Conservation (phyloP, 805 yeast species). For the Saturnispora halmiae region DNA sequence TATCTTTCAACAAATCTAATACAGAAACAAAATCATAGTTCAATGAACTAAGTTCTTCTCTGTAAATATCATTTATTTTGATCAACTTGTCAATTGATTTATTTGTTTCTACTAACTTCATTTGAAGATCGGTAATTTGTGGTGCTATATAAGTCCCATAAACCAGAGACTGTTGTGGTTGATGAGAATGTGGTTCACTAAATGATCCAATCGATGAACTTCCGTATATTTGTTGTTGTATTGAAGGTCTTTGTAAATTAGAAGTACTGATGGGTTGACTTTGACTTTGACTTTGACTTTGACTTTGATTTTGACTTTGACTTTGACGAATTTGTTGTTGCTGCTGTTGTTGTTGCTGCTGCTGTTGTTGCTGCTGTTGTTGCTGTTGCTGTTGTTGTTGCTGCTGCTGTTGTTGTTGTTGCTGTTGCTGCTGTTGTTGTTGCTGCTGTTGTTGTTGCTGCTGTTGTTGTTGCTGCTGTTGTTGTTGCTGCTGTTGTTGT, state of each 20-base stretch:
- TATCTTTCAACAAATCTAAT: conserved; percentile 33
- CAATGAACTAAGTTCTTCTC: conserved; percentile 39
- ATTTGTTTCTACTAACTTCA: conserved; percentile 2
- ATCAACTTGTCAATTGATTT: conserved; percentile 28
- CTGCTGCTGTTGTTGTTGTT: no score
- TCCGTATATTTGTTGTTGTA: no score
- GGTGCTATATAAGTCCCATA: conserved; percentile 1
- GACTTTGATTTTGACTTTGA: no score
- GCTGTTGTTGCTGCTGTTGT: no score
- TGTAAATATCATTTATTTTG: conserved; percentile 38
- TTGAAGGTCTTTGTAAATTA: no score
- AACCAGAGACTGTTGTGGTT: neutral
- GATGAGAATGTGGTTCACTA: no score
- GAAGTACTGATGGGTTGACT: no score
- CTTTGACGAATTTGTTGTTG: no score
- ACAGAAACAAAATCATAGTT: conserved; percentile 46
- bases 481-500: conserved; percentile 1
- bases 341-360: no score
- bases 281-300: no score
- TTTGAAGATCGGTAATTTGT: conserved; percentile 3
- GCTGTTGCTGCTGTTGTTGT: neutral
- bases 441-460: conserved; percentile 10
- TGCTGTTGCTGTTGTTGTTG: no score
- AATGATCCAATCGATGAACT: no score
- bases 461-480: conserved; percentile 7